Evolutionary conservation across 2,329 filamentous ascomycete species (phyloP).

Genomic region (Exophiala aquamarina): DNA sequence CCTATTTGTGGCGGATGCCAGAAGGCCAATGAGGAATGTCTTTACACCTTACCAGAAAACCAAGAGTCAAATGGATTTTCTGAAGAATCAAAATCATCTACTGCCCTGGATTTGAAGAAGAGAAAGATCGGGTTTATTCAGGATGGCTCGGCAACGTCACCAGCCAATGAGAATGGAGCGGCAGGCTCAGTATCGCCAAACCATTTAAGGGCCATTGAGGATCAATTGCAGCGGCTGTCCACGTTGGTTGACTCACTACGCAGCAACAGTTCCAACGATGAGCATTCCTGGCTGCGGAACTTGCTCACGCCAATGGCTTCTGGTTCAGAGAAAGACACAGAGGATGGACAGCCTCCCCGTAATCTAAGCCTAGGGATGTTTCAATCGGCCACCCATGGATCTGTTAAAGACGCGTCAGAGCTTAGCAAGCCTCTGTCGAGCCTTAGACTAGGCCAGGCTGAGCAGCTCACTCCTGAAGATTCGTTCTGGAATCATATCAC

Average conservation of each 20-base stretch:
- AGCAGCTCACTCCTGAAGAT: conserved; percentile 3
- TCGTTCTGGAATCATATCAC: conserved; percentile 22
- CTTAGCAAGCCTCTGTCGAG: conserved; percentile 17
- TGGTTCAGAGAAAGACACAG: conserved; percentile 12
- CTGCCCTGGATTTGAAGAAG: conserved; percentile 12
- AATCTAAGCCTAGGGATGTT: conserved; percentile 36
- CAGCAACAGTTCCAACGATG: conserved; percentile 24
- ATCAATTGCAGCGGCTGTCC: conserved; percentile 44
- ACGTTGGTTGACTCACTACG: conserved; percentile 46
- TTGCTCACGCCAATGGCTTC: conserved; percentile 17
- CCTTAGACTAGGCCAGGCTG: conserved; percentile 11
- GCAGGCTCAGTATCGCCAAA: conserved; percentile 29
- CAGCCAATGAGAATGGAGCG: conserved; percentile 10
- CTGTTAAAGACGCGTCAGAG: conserved; percentile 9
- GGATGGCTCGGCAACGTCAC: background rate
- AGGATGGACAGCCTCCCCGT: conserved; percentile 41
- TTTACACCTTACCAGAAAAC: conserved; percentile 35
- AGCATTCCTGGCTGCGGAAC: conserved; percentile 3
- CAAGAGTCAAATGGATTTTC: background rate
- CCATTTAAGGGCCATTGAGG: conserved; percentile 41
- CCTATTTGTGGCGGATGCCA: conserved; percentile 47
- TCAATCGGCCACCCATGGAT: conserved; percentile 1
- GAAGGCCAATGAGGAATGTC: conserved; percentile 44
- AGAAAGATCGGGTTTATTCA: conserved; percentile 11
- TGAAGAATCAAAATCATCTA: background rate